Evolutionary conservation across 1,284 basidiomycete genomes (phyloP), one percentile per base, ranked within the genome.

Genomic region (Chondrostereum purpureum): DNA sequence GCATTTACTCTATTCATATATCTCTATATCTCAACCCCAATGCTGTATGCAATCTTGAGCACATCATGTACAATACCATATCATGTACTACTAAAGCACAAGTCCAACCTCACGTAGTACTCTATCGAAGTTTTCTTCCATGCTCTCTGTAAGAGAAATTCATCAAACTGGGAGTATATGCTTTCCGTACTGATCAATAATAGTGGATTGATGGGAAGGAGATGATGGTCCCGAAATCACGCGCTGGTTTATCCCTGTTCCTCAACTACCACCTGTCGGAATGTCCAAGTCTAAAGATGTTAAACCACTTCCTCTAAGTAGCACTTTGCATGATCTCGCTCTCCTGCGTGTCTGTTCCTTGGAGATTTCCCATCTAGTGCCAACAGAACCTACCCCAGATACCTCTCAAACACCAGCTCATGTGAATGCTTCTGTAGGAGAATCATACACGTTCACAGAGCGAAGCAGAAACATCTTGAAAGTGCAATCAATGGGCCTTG

Each of bases 251-350:
- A n/a, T n/a, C n/a, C n/a, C n/a, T n/a, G n/a, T n/a, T n/a, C n/a
- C n/a, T n/a, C n/a, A n/a, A n/a, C n/a, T n/a, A n/a, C n/a, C n/a
- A n/a, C n/a, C n/a, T n/a, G n/a, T n/a, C n/a, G 27, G 27, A 31
- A 31, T 8, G 27, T 40, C 20, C 11, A 21, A 21, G 18, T 10
- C 11, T 8, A 43, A 43, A 22, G 23, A 43, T 16, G n/a, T 22
- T 13, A 43, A 43, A 19, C 42, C 42, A 10, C 31, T 43, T 17
- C n/a, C 42, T 43, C 27, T 43, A 31, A 17, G 12, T 20, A 22
- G 21, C 42, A 33, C 23, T 17, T 27, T 43, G 21, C 42, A 22
- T 3, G 42, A 43, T 18, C 42, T 43, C 18, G 42, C 42, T 19
- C 11, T 43, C 34, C 4, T 43, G 17, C 42, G 42, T 17, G 42